phyloP scores from a whole-genome alignment of 2,329 filamentous ascomycete species.

The Dichotomopilus funicola region DNA sequence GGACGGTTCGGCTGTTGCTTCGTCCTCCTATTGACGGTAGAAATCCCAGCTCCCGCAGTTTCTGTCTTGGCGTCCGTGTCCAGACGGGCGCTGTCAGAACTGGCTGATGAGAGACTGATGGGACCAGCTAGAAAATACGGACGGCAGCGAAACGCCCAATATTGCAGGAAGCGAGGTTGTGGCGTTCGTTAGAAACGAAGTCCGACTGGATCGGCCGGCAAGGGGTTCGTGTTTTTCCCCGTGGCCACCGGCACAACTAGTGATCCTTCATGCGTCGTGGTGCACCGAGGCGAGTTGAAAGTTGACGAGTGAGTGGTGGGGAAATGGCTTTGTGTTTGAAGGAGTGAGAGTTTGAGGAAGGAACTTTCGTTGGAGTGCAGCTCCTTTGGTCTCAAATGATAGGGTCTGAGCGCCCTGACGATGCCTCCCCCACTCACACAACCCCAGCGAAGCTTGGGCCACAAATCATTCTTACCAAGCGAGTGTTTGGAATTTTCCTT shows the following conservation, averaged over 20 bases:
- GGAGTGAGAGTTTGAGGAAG: neutral
- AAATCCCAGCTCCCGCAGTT: constrained; percentile 14
- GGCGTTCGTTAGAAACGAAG: constrained; percentile 4
- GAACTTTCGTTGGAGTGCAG: constrained; percentile 6
- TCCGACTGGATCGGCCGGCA: constrained; percentile 1
- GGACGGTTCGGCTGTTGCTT: constrained; percentile 13
- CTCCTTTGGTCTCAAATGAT: neutral
- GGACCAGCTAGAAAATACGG: neutral
- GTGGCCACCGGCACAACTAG: constrained; percentile 5
- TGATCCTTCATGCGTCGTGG: constrained; percentile 18
- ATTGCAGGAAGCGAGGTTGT: constrained; percentile 2
- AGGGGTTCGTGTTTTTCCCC: neutral
- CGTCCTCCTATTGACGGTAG: neutral
- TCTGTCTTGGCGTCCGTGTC: constrained; percentile 11
- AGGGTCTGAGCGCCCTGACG: neutral
- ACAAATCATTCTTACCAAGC: neutral
- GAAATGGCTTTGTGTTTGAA: neutral
- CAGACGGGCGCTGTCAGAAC: too few species aligned
- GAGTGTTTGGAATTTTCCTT: too few species aligned
- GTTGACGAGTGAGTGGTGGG: constrained; percentile 5
- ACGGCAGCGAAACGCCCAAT: neutral
- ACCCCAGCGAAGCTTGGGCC: neutral
- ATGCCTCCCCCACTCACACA: neutral
- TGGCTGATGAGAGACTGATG: neutral
- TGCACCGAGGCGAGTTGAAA: constrained; percentile 2